phyloP scores from a whole-genome alignment of 208 protist species.

The Trypanosoma mega region DNA sequence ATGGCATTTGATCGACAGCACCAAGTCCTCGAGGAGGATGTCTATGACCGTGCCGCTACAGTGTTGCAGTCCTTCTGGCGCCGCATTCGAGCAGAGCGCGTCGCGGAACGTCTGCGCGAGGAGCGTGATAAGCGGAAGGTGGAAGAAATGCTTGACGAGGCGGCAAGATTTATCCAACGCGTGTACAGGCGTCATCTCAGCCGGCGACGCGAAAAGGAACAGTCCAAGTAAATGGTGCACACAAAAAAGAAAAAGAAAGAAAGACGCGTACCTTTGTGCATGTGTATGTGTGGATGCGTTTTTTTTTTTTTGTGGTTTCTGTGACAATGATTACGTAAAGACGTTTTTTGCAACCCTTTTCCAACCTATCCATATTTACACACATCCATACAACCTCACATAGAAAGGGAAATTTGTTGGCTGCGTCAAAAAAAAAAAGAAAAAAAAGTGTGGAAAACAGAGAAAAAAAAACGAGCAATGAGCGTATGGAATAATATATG shows the following conservation, averaged over 20 bases:
- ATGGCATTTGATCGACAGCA: conserved; percentile 33
- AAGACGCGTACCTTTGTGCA: background rate
- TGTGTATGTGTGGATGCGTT: background rate
- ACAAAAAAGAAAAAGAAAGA: background rate
- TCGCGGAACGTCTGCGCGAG: conserved; percentile 16
- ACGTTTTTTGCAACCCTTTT: too few species aligned
- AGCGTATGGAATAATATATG: too few species aligned
- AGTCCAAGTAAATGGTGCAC: conserved; percentile 4
- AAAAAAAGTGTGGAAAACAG: background rate
- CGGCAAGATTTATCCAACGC: conserved; percentile 64
- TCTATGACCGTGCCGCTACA: conserved; percentile 61
- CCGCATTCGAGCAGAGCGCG: conserved; percentile 25
- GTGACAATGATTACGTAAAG: too few species aligned
- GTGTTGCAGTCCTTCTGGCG: conserved; percentile 81
- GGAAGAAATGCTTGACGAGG: conserved; percentile 41
- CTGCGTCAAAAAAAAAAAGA: background rate
- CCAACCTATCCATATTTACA: too few species aligned
- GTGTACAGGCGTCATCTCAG: conserved; percentile 37
- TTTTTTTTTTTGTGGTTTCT: conserved; percentile 1
- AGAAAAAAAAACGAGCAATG: background rate
- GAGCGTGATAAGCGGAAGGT: conserved; percentile 24
- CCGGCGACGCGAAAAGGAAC: conserved; percentile 7
- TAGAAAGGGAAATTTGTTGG: background rate
- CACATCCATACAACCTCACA: background rate
- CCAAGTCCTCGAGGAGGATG: conserved; percentile 44